A percentile compares a stretch with the other conserved stretches of the same genome.
These are phyloP conservation scores for Xanthoceras sorbifolium DNA, from an alignment of 345 rosid genomes.

Conservation along the genomic window DNA sequence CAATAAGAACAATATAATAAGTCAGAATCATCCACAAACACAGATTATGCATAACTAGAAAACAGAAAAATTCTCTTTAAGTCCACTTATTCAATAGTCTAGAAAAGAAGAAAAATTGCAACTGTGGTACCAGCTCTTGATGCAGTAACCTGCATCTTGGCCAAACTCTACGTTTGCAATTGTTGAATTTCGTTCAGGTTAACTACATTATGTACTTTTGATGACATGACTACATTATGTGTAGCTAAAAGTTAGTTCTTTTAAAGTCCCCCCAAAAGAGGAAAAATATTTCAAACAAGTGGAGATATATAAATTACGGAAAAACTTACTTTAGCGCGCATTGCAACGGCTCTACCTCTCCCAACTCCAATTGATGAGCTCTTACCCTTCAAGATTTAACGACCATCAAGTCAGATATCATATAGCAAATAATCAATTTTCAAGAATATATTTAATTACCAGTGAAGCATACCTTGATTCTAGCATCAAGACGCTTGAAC, in stretches of 20 bases:
- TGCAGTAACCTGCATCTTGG: background rate
- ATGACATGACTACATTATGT: background rate
- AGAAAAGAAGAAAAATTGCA: background rate
- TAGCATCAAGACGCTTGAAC: conserved; percentile 91
- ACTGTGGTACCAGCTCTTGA: background rate
- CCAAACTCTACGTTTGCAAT: too few relatives aligned
- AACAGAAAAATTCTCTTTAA: background rate
- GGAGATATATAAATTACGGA: background rate
- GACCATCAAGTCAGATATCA: conserved; percentile 5
- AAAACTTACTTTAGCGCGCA: conserved; percentile 82
- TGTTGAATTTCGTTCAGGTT: background rate
- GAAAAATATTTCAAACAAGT: background rate
- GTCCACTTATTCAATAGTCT: background rate
- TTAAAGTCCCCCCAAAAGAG: background rate
- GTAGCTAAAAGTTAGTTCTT: background rate
- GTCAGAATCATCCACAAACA: background rate
- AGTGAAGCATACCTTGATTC: conserved; percentile 59
- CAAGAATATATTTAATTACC: conserved; percentile 7
- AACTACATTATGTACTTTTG: background rate
- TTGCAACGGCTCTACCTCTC: conserved; percentile 87
- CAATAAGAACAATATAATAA: background rate
- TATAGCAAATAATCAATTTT: background rate
- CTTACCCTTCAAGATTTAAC: conserved; percentile 68
- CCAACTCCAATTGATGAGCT: conserved; percentile 88
- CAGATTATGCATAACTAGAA: background rate